Evolutionary conservation across 176 grass and related monocot species (phyloP), one percentile per base, ranked within the genome.

Genomic region (Avena eriantha): DNA sequence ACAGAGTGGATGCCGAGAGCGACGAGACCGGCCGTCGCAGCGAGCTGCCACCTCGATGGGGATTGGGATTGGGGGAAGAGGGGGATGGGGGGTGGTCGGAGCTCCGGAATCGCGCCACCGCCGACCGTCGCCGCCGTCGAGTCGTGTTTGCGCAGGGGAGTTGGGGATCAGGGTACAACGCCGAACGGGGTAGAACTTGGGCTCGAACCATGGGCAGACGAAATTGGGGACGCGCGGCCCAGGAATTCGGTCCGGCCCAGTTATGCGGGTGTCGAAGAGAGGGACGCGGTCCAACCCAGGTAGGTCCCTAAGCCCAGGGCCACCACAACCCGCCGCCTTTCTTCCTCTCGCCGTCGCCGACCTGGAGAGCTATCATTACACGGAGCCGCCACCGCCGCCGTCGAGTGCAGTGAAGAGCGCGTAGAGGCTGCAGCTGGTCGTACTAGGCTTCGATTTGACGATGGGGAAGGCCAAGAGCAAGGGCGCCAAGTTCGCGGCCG

Each of bases 391-490:
- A 18, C 68, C 39, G 75, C 74, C 63, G 78, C 85, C 68, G 80
- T 48, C 50, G 65, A 35, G 5, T 53, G 57, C 68, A 22, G 76
- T 19, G 4, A 2, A 13, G 50, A 66, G 46, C 0, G 53, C 19
- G 50, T 55, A 46, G 14, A 8, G n/a, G 19, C 75, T 13, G 21
- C 65, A 2, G 9, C 1, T 18, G 10, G 33, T 81, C 39, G 39
- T 8, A 10, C 34, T 57, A n/a, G 69, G 26, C 58, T 69, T 75
- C 10, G 16, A 12, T 1, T 60, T 18, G 6, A 45, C n/a, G 41
- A 98, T 95, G 93, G 96, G 90, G 69, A 94, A 39, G 79, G 80
- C 84, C 10, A 98, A 98, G 92, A 88, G 48, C 26, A 91, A 95
- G 72, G 88, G 82, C 48, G 84, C 73, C 23, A 98, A 96, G 65